phyloP scores from a whole-genome alignment of 2,329 filamentous ascomycete genomes.

The Fusarium avenaceum region DNA sequence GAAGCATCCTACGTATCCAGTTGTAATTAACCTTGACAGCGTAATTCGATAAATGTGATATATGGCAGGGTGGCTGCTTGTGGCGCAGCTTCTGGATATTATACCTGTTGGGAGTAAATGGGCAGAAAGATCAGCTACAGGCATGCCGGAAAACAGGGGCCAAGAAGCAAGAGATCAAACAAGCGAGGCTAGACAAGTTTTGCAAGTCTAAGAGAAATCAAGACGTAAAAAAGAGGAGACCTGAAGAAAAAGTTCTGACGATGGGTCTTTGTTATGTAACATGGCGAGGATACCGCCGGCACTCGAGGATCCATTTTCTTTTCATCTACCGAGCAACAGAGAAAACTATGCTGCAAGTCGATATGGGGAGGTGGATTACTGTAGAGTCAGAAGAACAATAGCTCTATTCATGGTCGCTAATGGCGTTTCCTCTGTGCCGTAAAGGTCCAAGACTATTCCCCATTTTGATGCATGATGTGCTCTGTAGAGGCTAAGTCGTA shows the following conservation, averaged over 20 bases:
- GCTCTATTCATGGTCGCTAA: constrained; percentile 5
- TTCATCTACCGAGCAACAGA: constrained; percentile 22
- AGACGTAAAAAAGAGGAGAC: constrained; percentile 42
- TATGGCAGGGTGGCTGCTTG: constrained; percentile 19
- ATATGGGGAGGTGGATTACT: constrained; percentile 4
- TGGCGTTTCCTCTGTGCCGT: constrained; percentile 24
- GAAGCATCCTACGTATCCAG: not conserved
- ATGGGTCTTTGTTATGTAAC: constrained; percentile 36
- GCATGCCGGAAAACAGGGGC: not conserved
- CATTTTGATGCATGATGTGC: constrained; percentile 38
- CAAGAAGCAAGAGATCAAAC: too few relatives aligned
- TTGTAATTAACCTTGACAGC: not conserved
- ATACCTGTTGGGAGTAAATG: not conserved
- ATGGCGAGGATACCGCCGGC: constrained; percentile 26
- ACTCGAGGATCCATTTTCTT: constrained; percentile 18
- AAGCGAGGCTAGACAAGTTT: constrained; percentile 1
- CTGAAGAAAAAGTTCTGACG: constrained; percentile 13
- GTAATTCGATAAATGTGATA: constrained; percentile 13
- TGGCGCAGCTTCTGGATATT: constrained; percentile 12
- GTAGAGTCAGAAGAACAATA: not conserved
- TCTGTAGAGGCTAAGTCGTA: constrained; percentile 13
- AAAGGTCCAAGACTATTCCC: constrained; percentile 29
- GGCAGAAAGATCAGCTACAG: constrained; percentile 23
- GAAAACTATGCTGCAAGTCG: constrained; percentile 7
- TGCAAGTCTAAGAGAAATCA: constrained; percentile 16